Evolutionary conservation across 78 protist species (phyloP).

Genomic region (Paratrimastix pyriformis): DNA sequence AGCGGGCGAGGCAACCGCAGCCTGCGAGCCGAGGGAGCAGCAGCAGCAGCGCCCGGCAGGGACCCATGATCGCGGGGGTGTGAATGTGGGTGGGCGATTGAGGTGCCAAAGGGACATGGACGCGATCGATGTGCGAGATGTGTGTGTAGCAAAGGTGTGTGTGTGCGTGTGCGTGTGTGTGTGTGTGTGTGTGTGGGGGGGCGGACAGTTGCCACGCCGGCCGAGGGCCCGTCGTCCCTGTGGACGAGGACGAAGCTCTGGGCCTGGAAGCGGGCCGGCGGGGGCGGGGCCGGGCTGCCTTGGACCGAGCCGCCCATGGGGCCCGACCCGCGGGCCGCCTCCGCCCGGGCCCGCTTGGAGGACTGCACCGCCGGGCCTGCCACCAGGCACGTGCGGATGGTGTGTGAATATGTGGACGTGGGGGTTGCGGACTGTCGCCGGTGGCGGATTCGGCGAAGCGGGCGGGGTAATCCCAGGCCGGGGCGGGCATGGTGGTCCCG

Average conservation of each 20-base stretch:
- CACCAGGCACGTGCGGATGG: too few species aligned
- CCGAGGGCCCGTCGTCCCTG: neutral
- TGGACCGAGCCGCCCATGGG: neutral
- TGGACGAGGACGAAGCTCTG: neutral
- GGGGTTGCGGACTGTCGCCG: too few species aligned
- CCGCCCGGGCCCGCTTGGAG: too few species aligned
- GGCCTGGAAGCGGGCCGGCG: neutral
- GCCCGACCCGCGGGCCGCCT: neutral
- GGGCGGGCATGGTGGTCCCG: too few species aligned
- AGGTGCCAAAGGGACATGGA: neutral
- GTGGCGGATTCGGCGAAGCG: too few species aligned
- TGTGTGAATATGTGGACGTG: too few species aligned
- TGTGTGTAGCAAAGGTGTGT: neutral
- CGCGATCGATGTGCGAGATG: neutral
- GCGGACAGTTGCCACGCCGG: neutral
- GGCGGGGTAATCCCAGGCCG: too few species aligned
- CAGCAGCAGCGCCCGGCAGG: neutral
- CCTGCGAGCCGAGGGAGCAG: neutral
- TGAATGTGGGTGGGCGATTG: neutral
- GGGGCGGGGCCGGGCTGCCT: neutral
- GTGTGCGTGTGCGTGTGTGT: neutral
- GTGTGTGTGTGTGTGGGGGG: neutral
- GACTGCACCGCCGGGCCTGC: too few species aligned
- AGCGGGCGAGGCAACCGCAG: too few species aligned
- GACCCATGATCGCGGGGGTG: too few species aligned